Evolutionary conservation across 768 basidiomycete species (phyloP), one percentile per base, ranked within the genome.

Genomic region (Lentinula lateritia): DNA sequence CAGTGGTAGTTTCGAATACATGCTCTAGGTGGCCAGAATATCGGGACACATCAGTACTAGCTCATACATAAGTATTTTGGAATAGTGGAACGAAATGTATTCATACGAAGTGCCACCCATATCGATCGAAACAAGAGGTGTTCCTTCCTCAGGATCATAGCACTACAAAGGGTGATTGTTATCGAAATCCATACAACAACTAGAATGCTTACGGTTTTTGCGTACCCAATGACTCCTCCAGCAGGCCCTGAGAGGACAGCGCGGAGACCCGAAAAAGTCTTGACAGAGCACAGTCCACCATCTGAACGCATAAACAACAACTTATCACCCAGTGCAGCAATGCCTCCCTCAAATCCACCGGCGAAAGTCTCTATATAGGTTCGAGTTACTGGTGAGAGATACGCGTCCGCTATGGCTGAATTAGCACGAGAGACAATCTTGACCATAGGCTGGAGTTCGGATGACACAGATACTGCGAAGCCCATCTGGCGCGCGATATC

Each of bases 221-320:
- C 74, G 58, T 72, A 80, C 0, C 80, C 80, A 3, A 81, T 78
- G 3, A 81, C 80, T 8, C 80, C 80, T 1, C 80, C 80, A 0
- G 79, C 80, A 0, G 53, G 80, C 2, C 71, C 72, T 56, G 70
- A 73, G 18, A 79, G 68, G 57, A 81, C 76, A 6, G 71, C 73
- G 64, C 75, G 75, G 13, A 81, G 66, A 3, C 80, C 80, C 9
- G 73, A 75, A 65, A 81, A 81, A 60, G 73, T 72, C 41, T 72
- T 62, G 9, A 74, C 67, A 48, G 73, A 70, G 32, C 55, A 57
- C 48, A 60, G 16, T 28, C 48, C 46, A 43, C 59, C 59, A 43
- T 60, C 59, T 15, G 32, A 36, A 15, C 38, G 59, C 59, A 60
- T 60, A 18, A 50, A 52, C 48, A 28, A 15, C 35, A 50, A 65